Percentiles rank a stretch among this genome's conserved stretches.
Evolutionary conservation across 2,329 filamentous ascomycete genomes (phyloP).

Genomic region (Colletotrichum somersetense): DNA sequence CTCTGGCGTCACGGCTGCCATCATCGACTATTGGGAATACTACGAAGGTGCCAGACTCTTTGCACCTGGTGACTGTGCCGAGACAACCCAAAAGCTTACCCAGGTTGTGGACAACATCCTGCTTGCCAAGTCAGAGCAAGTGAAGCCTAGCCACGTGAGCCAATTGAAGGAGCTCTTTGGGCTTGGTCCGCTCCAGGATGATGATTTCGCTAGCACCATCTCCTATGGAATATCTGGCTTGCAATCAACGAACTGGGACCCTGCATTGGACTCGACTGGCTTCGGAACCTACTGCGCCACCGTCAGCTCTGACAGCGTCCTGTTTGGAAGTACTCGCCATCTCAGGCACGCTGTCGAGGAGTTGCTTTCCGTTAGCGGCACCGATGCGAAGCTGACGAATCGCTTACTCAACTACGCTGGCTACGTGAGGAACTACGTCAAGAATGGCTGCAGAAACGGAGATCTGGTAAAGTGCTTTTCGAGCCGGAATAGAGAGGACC

Average conservation of each 20-base stretch:
- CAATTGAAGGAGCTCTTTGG: conserved; percentile 60
- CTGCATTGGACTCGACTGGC: conserved; percentile 53
- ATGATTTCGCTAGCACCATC: conserved; percentile 63
- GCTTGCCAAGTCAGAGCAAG: conserved; percentile 54
- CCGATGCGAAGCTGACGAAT: conserved; percentile 52
- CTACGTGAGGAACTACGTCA: conserved; percentile 51
- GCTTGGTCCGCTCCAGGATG: conserved; percentile 57
- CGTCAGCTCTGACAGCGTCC: conserved; percentile 55
- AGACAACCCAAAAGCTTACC: conserved; percentile 69
- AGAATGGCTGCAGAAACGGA: conserved; percentile 45
- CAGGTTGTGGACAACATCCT: conserved; percentile 66
- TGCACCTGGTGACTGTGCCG: conserved; percentile 71
- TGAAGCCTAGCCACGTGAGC: conserved; percentile 1
- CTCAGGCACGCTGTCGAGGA: conserved; percentile 52
- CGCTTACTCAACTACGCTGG: conserved; percentile 67
- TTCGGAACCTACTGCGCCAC: conserved; percentile 64
- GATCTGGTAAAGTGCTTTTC: conserved; percentile 50
- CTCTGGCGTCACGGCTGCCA: conserved; percentile 82
- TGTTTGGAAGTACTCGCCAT: conserved; percentile 57
- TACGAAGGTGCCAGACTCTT: conserved; percentile 64
- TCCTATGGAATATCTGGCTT: conserved; percentile 57
- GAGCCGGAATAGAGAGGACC: conserved; percentile 41
- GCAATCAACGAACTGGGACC: conserved; percentile 68
- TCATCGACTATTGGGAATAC: conserved; percentile 81
- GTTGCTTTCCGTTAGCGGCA: conserved; percentile 57